Percentiles rank a stretch among this genome's conserved stretches.
These are phyloP conservation scores for Xylariaceae sp. DNA, from an alignment of 2,329 filamentous ascomycete species.

Conservation along the genomic window DNA sequence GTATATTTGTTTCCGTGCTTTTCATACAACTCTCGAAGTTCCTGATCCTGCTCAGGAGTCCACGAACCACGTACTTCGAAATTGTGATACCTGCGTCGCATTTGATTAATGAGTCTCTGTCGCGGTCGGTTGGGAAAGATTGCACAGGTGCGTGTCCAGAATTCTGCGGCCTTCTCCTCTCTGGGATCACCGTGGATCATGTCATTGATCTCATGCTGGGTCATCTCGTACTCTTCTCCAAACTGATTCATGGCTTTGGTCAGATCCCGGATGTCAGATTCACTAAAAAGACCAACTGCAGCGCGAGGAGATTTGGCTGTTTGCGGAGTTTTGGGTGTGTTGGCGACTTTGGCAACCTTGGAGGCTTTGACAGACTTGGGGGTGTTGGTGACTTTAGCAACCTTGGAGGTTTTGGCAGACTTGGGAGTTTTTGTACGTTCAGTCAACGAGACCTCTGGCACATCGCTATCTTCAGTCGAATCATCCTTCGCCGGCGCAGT, in stretches of 20 bases:
- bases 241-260: constrained; percentile 41
- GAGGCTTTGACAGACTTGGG: too few relatives aligned
- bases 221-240: constrained; percentile 39
- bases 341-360: too few relatives aligned
- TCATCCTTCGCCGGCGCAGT: constrained; percentile 20
- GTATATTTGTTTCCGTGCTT: constrained; percentile 55
- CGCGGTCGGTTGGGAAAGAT: constrained; percentile 47
- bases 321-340: not conserved
- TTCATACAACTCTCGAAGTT: constrained; percentile 44
- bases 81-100: constrained; percentile 61
- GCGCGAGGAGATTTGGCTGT: constrained; percentile 12
- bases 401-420: too few relatives aligned
- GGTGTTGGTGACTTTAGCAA: too few relatives aligned
- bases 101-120: constrained; percentile 50
- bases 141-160: constrained; percentile 48
- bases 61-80: constrained; percentile 56
- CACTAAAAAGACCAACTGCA: constrained; percentile 38
- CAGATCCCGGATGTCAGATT: constrained; percentile 40
- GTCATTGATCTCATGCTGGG: constrained; percentile 44
- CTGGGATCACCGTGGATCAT: constrained; percentile 34
- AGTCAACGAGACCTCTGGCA: constrained; percentile 8
- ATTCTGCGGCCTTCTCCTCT: constrained; percentile 31
- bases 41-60: constrained; percentile 54
- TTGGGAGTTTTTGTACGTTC: not conserved
- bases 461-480: not conserved